Evolutionary conservation across 129 eudicot genomes (phyloP).

Genomic region (Saussurea involucrata): DNA sequence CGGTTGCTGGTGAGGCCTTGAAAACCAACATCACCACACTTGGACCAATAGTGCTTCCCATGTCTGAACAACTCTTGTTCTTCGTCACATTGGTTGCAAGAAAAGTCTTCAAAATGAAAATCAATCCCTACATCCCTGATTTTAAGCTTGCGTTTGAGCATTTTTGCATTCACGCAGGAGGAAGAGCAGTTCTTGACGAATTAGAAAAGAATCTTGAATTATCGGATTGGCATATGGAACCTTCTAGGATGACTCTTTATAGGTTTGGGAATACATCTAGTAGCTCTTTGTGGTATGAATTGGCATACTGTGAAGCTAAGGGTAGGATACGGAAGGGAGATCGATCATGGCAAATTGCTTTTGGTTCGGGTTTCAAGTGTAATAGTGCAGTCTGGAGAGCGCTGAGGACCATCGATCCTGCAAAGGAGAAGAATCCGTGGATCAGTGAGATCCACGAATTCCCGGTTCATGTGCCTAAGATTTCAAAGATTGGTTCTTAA

Average conservation of each 20-base stretch:
- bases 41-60: slow-evolving; percentile 65
- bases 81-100: slow-evolving; percentile 48
- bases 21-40: slow-evolving; percentile 63
- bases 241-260: slow-evolving; percentile 69
- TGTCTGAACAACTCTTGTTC: slow-evolving; percentile 68
- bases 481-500: slow-evolving; percentile 20
- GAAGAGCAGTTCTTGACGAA: slow-evolving; percentile 67
- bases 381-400: slow-evolving; percentile 76
- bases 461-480: slow-evolving; percentile 53
- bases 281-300: slow-evolving; percentile 67
- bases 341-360: slow-evolving; percentile 69
- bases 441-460: slow-evolving; percentile 53
- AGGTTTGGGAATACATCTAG: slow-evolving; percentile 78
- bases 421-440: slow-evolving; percentile 66
- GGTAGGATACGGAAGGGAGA: slow-evolving; percentile 61
- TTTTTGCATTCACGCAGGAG: slow-evolving; percentile 68
- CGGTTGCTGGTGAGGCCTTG: slow-evolving; percentile 65
- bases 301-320: slow-evolving; percentile 67
- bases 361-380: slow-evolving; percentile 72
- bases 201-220: slow-evolving; percentile 62
- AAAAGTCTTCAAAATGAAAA: slow-evolving; percentile 55
- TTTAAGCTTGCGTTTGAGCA: slow-evolving; percentile 74
- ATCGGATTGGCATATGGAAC: slow-evolving; percentile 67
- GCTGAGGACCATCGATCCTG: slow-evolving; percentile 46
- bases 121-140: slow-evolving; percentile 65